Evolutionary conservation across 805 yeast genomes (phyloP), one percentile per base, ranked within the genome.

Genomic region (Naumovozyma castellii): DNA sequence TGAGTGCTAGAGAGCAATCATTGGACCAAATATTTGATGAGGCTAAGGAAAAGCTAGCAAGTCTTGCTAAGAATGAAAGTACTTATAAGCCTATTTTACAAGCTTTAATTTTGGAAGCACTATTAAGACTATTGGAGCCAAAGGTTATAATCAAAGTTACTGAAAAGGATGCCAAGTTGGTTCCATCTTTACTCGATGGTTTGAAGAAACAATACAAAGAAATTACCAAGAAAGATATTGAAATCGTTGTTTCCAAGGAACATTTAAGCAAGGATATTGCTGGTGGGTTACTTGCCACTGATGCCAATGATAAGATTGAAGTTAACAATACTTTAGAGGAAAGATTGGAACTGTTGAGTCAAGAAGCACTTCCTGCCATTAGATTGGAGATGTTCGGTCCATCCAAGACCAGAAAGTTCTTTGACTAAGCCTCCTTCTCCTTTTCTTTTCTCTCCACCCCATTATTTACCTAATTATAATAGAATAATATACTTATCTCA

Each of bases 311-410:
- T 40, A 85, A 83, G 67, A 87, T 92, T 50, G 88, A 82, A 53
- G 85, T 92, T 41, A 73, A 84, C 66, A 92, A 92, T 70, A 88
- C 98, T 36, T 73, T 92, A 56, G 96, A 87, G 56, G 97, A 88
- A 71, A 84, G 99, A 68, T 76, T 92, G 57, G 75, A 80, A 54
- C 66, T 92, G 46, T 72, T 92, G 54, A 74, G 83, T 30, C 83
- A 84, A 60, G 84, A 78, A 55, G 83, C 95, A 5, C 75, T 92
- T 50, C 99, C 99, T 36, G 94, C 88, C 40, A 78, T 92, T 48
- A 80, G 97, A 68, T 71, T 84, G 47, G 94, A 88, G 57, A 68
- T 90, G 58, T 92, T 87, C 59, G 95, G 95, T 46, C 78, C 84
- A 42, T 81, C 95, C 14, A 64, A 74, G 41, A 66, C 90, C 41